A percentile compares a stretch with the other conserved stretches of the same genome.
These are phyloP conservation scores for Volvariella surrecta DNA, from an alignment of 1,284 basidiomycete species.

Conservation along the genomic window DNA sequence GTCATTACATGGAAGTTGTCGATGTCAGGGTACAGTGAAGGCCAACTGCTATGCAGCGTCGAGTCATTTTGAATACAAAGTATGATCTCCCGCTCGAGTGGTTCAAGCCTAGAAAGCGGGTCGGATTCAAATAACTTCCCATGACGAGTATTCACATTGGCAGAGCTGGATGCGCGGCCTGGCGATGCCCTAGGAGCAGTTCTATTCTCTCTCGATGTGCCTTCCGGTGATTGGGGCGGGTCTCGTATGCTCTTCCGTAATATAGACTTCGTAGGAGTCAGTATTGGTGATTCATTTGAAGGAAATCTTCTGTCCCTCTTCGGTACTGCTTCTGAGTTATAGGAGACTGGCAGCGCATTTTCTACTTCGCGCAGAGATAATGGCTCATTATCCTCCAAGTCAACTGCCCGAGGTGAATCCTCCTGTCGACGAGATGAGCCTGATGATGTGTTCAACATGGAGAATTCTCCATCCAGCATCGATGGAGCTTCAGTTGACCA, in stretches of 20 bases:
- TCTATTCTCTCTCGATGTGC: background rate
- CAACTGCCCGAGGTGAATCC: no score
- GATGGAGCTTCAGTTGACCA: background rate
- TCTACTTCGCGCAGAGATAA: no score
- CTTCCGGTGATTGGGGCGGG: background rate
- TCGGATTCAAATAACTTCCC: conserved; percentile 4
- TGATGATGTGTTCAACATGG: no score
- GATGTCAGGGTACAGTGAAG: conserved; percentile 8
- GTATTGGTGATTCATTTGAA: background rate
- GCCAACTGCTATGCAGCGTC: background rate
- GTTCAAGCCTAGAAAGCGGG: conserved; percentile 11
- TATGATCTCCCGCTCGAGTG: conserved; percentile 12
- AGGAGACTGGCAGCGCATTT: no score
- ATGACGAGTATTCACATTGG: background rate
- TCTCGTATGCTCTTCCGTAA: background rate
- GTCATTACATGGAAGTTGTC: background rate
- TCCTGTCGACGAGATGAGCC: no score
- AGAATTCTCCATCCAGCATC: background rate
- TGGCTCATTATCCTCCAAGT: no score
- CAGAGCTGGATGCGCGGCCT: background rate
- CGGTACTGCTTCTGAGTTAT: no score
- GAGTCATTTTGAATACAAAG: conserved; percentile 9
- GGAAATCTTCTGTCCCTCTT: no score
- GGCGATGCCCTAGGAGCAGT: background rate
- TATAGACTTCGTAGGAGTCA: background rate